A percentile compares a stretch with the other conserved stretches of the same genome.
phyloP scores from a whole-genome alignment of 75 land plant species.

The Pseudotsuga menziesii region DNA sequence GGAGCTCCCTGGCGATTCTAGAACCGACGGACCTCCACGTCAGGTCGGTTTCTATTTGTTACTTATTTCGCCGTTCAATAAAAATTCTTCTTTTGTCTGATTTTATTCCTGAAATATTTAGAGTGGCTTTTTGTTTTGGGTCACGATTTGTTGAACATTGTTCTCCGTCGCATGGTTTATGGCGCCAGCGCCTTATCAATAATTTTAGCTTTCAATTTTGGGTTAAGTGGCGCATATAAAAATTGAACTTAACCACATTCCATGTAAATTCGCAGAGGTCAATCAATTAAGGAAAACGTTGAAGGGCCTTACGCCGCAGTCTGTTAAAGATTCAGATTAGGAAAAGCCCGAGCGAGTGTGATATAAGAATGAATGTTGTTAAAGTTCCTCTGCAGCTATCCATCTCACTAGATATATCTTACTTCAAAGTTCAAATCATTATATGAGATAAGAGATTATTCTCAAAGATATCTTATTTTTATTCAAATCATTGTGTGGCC shows the following conservation, averaged over 20 bases:
- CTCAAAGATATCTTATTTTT: too few species aligned
- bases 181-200: too few species aligned
- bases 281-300: not conserved
- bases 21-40: constrained; percentile 60
- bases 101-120: not conserved
- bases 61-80: not conserved
- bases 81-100: too few species aligned
- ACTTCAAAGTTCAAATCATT: too few species aligned
- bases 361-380: not conserved
- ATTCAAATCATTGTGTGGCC: too few species aligned
- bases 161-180: too few species aligned
- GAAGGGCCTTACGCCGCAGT: not conserved
- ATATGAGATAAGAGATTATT: too few species aligned
- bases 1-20: constrained; percentile 84
- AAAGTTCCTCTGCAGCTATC: not conserved
- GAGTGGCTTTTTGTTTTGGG: not conserved
- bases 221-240: too few species aligned
- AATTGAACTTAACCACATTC: not conserved
- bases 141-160: too few species aligned
- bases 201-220: too few species aligned
- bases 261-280: too few species aligned
- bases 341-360: not conserved
- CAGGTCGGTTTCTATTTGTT: constrained; percentile 43
- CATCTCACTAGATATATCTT: too few species aligned
- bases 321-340: not conserved